phyloP scores from a whole-genome alignment of 768 basidiomycete species.

The Peribolospora baueri region DNA sequence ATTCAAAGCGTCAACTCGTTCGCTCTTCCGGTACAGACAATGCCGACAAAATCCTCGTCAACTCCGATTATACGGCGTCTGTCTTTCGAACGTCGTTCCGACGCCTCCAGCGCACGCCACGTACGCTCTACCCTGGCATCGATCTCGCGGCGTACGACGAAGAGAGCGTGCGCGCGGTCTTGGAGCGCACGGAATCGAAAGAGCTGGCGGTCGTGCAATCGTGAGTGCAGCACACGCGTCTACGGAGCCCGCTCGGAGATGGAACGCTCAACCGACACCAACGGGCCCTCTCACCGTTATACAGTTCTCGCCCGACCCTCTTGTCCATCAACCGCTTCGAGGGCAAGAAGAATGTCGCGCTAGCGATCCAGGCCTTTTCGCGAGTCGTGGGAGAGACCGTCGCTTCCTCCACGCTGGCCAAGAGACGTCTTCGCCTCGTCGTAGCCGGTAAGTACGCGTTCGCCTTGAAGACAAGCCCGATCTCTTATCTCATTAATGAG shows the following conservation, averaged over 20 bases:
- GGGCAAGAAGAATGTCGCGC: slow-evolving; percentile 65
- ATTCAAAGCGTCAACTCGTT: not conserved
- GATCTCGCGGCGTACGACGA: slow-evolving; percentile 47
- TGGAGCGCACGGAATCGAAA: too few species aligned
- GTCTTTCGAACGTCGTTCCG: slow-evolving; percentile 55
- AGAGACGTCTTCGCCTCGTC: slow-evolving; percentile 34
- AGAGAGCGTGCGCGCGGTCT: slow-evolving; percentile 19
- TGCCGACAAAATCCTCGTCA: slow-evolving; percentile 71
- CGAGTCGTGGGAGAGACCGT: slow-evolving; percentile 19
- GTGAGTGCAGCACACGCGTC: not conserved
- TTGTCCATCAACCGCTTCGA: slow-evolving; percentile 83
- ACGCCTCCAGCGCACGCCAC: slow-evolving; percentile 35
- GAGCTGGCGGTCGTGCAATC: not conserved
- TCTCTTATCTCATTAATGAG: not conserved
- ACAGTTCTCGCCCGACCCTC: slow-evolving; percentile 42
- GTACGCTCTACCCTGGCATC: slow-evolving; percentile 88
- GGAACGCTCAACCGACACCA: too few species aligned
- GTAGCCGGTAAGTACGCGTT: slow-evolving; percentile 35
- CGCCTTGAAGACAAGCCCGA: not conserved
- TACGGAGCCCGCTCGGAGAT: too few species aligned
- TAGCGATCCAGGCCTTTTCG: slow-evolving; percentile 62
- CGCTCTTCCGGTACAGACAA: slow-evolving; percentile 30
- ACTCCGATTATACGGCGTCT: slow-evolving; percentile 69
- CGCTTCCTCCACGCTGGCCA: slow-evolving; percentile 12
- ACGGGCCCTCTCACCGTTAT: not conserved